A percentile compares a stretch with the other conserved stretches of the same genome.
Conservation (phyloP, 108 stramenopile species). For the Stephanodiscus triporus region DNA sequence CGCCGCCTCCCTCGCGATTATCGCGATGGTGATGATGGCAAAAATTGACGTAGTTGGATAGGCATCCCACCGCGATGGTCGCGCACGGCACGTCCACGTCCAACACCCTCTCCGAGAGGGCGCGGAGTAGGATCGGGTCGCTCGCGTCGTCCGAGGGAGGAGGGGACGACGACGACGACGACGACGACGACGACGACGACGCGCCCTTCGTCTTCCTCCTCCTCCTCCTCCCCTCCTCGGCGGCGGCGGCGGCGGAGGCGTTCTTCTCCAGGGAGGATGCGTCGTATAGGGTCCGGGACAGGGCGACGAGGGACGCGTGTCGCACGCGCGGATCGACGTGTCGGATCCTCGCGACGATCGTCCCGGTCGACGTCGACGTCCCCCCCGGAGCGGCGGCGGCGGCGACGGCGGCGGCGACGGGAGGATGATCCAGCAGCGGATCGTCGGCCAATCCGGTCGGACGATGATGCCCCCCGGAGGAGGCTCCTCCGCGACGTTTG, state of each 20-base stretch:
- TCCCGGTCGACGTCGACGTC: background rate
- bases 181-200: background rate
- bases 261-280: slow-evolving; percentile 16
- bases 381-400: background rate
- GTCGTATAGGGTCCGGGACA: slow-evolving; percentile 53
- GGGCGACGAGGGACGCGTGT: slow-evolving; percentile 63
- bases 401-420: background rate
- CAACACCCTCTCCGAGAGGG: slow-evolving; percentile 70
- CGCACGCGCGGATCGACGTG: slow-evolving; percentile 67
- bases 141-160: slow-evolving; percentile 17
- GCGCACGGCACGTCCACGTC: slow-evolving; percentile 71
- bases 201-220: slow-evolving; percentile 16
- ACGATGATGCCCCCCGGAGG: slow-evolving; percentile 1
- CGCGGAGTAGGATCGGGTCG: slow-evolving; percentile 56
- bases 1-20: background rate
- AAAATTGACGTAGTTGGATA: slow-evolving; percentile 61
- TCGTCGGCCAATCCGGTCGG: slow-evolving; percentile 19
- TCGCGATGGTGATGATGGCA: background rate
- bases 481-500: too few species aligned
- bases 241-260: too few species aligned
- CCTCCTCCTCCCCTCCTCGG: background rate
- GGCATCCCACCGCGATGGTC: slow-evolving; percentile 65
- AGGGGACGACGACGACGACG: slow-evolving; percentile 2
- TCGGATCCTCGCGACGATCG: slow-evolving; percentile 45
- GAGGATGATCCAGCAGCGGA: background rate